Evolutionary conservation across 2,329 filamentous ascomycete genomes (phyloP), one percentile per base, ranked within the genome.

Genomic region (Xylaria arbuscula): DNA sequence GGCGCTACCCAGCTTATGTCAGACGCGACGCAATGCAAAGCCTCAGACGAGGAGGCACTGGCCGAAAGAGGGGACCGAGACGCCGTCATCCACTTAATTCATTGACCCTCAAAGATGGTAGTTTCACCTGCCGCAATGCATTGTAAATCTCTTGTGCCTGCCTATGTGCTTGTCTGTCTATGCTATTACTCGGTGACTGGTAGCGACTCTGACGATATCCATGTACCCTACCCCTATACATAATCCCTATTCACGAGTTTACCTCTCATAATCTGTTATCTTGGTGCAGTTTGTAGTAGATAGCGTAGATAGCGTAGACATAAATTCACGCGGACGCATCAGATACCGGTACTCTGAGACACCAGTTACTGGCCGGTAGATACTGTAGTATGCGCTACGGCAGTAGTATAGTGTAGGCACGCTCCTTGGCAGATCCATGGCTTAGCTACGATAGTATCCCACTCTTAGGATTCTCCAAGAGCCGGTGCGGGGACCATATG

Each of bases 401-500:
- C 28, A 28, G 28, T 28, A 28, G 7, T 19, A n/a, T 47, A 47
- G 9, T 47, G 50, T 53, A 32, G 50, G 15, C 40, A 19, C 10
- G 7, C 24, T 15, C 9, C 28, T 54, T 36, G 51, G 51, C 28
- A 54, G 51, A 54, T 36, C 51, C 51, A 54, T 54, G 34, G 56
- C 60, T 57, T 57, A 68, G 50, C 28, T 54, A n/a, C 15, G 28
- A 32, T 54, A 38, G 36, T 34, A 68, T 28, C 50, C 66, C 66
- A 68, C 66, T 66, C 42, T 66, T 55, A 68, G 66, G 58, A 68
- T 68, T 62, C 53, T 57, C 50, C 55, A 63, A 54, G 64, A 67
- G 38, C 24, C 34, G 54, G 48, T 54, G 48, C 55, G 51, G 55
- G 50, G 57, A 42, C 56, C 19, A 54, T 51, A 58, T 48, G 32